These are phyloP conservation scores for Xylaria sp. DNA, from an alignment of 2,329 filamentous ascomycete genomes.

Conservation along the genomic window DNA sequence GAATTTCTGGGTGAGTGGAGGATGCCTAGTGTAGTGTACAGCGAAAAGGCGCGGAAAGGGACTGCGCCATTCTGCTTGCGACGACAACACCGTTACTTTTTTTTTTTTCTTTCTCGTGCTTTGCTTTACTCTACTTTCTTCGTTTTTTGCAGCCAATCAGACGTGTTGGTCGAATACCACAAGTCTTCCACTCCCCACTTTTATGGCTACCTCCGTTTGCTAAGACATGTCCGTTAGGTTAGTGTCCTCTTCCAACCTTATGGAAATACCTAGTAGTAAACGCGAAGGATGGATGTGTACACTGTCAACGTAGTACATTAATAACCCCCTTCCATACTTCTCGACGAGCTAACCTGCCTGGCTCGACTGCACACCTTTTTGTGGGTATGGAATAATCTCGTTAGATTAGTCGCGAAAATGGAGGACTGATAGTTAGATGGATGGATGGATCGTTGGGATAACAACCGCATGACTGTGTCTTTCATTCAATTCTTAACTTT, in stretches of 20 bases:
- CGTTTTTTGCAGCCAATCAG: constrained; percentile 17
- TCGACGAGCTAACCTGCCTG: neutral
- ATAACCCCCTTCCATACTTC: constrained; percentile 10
- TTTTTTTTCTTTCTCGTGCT: too few species aligned
- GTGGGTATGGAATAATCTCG: constrained; percentile 18
- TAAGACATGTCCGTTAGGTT: neutral
- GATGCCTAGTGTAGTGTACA: neutral
- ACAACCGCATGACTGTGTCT: constrained; percentile 4
- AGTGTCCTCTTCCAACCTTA: neutral
- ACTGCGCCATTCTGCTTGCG: constrained; percentile 11
- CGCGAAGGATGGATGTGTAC: neutral
- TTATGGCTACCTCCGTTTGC: too few species aligned
- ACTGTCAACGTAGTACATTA: neutral
- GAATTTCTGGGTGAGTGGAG: neutral
- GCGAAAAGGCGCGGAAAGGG: constrained; percentile 1
- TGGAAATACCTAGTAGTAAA: neutral
- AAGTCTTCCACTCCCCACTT: too few species aligned
- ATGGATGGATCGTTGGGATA: constrained; percentile 27
- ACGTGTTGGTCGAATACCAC: neutral
- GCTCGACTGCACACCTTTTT: constrained; percentile 19
- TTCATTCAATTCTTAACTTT: neutral
- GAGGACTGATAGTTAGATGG: neutral
- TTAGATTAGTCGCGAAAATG: constrained; percentile 23
- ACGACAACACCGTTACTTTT: neutral
- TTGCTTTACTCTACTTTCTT: neutral